Evolutionary conservation across 305 asterid genomes (phyloP).

Genomic region (Fraxinus albicans): DNA sequence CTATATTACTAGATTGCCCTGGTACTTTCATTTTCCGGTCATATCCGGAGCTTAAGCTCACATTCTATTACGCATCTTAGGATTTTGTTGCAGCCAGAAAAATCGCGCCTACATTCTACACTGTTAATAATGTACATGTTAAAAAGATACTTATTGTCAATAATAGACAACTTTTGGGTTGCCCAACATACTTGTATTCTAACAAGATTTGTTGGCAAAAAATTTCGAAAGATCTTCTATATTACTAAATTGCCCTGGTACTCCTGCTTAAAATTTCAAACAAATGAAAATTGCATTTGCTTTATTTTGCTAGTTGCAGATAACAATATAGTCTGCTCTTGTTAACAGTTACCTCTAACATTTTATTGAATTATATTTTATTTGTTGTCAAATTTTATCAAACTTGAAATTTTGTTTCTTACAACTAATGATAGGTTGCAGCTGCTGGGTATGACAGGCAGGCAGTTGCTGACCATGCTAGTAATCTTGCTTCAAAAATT

Average conservation of each 20-base stretch:
- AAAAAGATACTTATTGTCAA: neutral
- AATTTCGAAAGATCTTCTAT: neutral
- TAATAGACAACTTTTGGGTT: neutral
- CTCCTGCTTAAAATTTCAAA: neutral
- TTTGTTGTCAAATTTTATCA: neutral
- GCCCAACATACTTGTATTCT: slow-evolving; percentile 1
- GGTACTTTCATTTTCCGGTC: neutral
- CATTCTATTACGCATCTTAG: neutral
- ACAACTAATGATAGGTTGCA: slow-evolving; percentile 59
- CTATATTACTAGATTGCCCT: too few relatives aligned
- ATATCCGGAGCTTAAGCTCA: neutral
- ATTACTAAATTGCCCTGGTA: neutral
- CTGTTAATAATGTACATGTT: neutral
- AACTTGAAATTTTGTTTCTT: slow-evolving; percentile 50
- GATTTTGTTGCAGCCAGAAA: neutral
- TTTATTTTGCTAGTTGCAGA: neutral
- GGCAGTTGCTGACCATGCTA: slow-evolving; percentile 95
- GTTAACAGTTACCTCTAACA: neutral
- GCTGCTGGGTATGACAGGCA: slow-evolving; percentile 95
- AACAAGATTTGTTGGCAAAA: neutral
- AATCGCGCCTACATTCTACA: neutral
- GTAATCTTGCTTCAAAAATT: slow-evolving; percentile 77
- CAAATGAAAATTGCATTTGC: neutral
- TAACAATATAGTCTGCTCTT: neutral
- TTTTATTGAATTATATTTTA: neutral